These are phyloP conservation scores for Phytophthora litchii DNA, from an alignment of 352 stramenopile genomes.

Conservation along the genomic window DNA sequence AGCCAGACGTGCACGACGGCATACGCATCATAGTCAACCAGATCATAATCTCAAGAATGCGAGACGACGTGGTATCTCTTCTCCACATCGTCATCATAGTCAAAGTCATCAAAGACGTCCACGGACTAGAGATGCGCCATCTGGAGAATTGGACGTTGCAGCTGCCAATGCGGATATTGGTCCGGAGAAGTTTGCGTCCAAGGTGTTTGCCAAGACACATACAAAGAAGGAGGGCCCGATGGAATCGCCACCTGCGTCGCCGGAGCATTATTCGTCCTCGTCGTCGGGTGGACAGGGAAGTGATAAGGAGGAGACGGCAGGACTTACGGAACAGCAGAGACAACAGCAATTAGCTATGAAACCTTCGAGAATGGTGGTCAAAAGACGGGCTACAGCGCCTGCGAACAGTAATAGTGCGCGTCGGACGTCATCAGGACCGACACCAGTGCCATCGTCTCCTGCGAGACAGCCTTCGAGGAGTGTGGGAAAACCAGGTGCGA, in stretches of 20 bases:
- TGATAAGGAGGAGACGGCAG: constrained; percentile 46
- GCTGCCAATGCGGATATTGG: constrained; percentile 32
- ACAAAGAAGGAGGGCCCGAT: constrained; percentile 3
- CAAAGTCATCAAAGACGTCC: constrained; percentile 23
- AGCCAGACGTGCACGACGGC: constrained; percentile 16
- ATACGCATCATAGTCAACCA: constrained; percentile 31
- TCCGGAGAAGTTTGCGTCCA: constrained; percentile 51
- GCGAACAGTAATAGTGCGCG: constrained; percentile 24
- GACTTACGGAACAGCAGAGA: constrained; percentile 19
- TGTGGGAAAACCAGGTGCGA: constrained; percentile 15
- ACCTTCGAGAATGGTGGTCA: constrained; percentile 62
- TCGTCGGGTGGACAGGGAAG: constrained; percentile 52
- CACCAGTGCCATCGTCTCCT: constrained; percentile 28
- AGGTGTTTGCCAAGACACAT: constrained; percentile 32
- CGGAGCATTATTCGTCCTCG: constrained; percentile 43
- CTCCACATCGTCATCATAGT: constrained; percentile 20
- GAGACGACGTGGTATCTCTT: constrained; percentile 16
- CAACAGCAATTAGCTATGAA: constrained; percentile 38
- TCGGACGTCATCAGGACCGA: constrained; percentile 16
- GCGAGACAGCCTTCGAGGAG: constrained; percentile 19
- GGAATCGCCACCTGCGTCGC: constrained; percentile 30
- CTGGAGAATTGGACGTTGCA: background rate
- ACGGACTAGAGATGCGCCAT: constrained; percentile 5
- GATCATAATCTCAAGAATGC: constrained; percentile 18
- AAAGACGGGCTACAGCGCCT: constrained; percentile 42